Conservation (phyloP, 2,329 filamentous ascomycete species). For the Diplodia sapinea region DNA sequence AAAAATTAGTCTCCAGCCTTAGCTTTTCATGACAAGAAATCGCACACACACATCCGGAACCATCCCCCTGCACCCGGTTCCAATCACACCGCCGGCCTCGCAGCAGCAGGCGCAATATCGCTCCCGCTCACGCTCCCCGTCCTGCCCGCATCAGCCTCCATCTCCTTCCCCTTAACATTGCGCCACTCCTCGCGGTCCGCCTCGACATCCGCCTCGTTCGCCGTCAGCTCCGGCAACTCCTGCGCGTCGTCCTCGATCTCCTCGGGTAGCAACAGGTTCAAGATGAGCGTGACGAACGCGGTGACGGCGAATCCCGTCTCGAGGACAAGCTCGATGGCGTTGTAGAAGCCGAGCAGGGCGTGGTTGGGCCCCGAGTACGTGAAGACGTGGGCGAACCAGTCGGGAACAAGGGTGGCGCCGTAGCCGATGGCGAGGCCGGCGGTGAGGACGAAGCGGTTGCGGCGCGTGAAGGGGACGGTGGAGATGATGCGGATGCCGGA, state of each 20-base stretch:
- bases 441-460: constrained; percentile 82
- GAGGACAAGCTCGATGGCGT: constrained; percentile 62
- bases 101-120: constrained; percentile 14
- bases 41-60: background rate
- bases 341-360: constrained; percentile 72
- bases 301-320: constrained; percentile 73
- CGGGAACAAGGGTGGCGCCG: constrained; percentile 54
- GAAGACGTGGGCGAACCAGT: constrained; percentile 73
- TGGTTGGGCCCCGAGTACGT: constrained; percentile 72
- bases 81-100: background rate
- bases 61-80: background rate
- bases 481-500: constrained; percentile 79
- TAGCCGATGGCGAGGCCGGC: constrained; percentile 76
- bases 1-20: background rate
- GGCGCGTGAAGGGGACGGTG: constrained; percentile 74
- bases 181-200: constrained; percentile 42
- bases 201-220: constrained; percentile 47
- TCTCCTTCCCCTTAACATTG: constrained; percentile 42
- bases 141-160: constrained; percentile 47
- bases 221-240: constrained; percentile 50
- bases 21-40: background rate
- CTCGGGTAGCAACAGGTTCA: constrained; percentile 75
- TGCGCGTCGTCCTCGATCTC: constrained; percentile 61
- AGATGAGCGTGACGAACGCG: constrained; percentile 71
- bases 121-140: constrained; percentile 32